Evolutionary conservation across 768 basidiomycete genomes (phyloP).

Genomic region (Boletus edulis): DNA sequence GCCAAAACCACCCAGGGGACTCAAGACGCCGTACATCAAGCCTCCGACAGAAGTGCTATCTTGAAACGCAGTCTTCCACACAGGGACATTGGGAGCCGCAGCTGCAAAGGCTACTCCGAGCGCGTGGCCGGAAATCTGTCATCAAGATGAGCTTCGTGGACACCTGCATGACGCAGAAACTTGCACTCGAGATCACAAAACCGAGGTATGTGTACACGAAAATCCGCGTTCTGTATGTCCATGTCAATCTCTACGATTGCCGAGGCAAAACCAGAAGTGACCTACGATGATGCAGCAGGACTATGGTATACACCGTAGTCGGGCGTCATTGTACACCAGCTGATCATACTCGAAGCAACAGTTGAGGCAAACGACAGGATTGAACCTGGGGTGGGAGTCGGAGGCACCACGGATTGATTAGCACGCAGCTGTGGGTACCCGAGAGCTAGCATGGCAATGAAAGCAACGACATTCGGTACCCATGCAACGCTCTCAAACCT

Average conservation of each 20-base stretch:
- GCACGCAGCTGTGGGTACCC: slow-evolving; percentile 62
- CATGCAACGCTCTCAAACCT: slow-evolving; percentile 76
- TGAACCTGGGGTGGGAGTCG: slow-evolving; percentile 31
- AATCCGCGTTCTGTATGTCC: slow-evolving; percentile 31
- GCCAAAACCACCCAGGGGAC: slow-evolving; percentile 42
- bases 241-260: not conserved
- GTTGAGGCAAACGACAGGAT: slow-evolving; percentile 46
- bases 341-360: slow-evolving; percentile 42
- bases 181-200: slow-evolving; percentile 40
- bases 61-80: slow-evolving; percentile 41
- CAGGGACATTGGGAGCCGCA: slow-evolving; percentile 36
- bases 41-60: slow-evolving; percentile 45
- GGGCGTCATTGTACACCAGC: slow-evolving; percentile 42
- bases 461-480: slow-evolving; percentile 73
- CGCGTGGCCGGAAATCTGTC: slow-evolving; percentile 38
- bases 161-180: slow-evolving; percentile 12
- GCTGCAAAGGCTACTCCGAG: slow-evolving; percentile 48
- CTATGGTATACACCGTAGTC: slow-evolving; percentile 52
- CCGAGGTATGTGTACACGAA: slow-evolving; percentile 48
- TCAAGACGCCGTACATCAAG: slow-evolving; percentile 38
- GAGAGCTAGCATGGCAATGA: slow-evolving; percentile 62
- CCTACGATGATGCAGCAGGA: slow-evolving; percentile 59
- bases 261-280: not conserved
- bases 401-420: slow-evolving; percentile 37
- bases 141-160: not conserved